These are phyloP conservation scores for Chaetomiaceae sp. DNA, from an alignment of 2,329 filamentous ascomycete genomes.

Conservation along the genomic window DNA sequence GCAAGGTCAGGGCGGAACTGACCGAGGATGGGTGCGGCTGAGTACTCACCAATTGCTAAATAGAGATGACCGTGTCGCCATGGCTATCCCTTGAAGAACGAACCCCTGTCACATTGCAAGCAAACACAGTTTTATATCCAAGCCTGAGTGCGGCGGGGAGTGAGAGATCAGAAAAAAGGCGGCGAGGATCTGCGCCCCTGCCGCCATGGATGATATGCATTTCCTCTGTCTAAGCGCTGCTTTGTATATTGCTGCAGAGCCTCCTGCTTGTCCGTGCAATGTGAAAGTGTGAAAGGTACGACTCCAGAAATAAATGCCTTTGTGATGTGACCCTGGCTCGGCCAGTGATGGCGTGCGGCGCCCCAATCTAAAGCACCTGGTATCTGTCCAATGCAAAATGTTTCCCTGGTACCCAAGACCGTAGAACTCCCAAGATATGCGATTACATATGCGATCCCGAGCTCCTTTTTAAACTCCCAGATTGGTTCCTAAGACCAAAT, in stretches of 20 bases:
- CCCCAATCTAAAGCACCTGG: background rate
- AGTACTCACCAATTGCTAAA: constrained; percentile 5
- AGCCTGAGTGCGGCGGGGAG: background rate
- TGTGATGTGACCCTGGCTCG: background rate
- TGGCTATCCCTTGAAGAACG: background rate
- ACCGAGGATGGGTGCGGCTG: constrained; percentile 4
- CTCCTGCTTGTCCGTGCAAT: background rate
- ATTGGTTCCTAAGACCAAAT: constrained; percentile 2
- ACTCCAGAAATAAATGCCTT: constrained; percentile 6
- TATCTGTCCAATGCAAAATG: background rate
- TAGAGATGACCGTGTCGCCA: background rate
- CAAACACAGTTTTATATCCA: constrained; percentile 3
- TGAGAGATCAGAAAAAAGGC: background rate
- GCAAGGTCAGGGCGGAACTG: constrained; percentile 2
- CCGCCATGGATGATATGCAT: background rate
- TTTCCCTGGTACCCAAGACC: background rate
- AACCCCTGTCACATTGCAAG: constrained; percentile 1
- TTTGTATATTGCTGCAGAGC: constrained; percentile 15
- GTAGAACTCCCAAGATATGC: constrained; percentile 14
- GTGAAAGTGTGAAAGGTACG: background rate
- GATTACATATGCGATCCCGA: constrained; percentile 1
- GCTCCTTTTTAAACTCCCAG: constrained; percentile 15
- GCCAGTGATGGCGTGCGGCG: background rate
- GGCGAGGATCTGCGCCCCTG: background rate
- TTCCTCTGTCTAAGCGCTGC: background rate